These are phyloP conservation scores for Tulasnella sp. DNA, from an alignment of 768 basidiomycete genomes.

Conservation along the genomic window DNA sequence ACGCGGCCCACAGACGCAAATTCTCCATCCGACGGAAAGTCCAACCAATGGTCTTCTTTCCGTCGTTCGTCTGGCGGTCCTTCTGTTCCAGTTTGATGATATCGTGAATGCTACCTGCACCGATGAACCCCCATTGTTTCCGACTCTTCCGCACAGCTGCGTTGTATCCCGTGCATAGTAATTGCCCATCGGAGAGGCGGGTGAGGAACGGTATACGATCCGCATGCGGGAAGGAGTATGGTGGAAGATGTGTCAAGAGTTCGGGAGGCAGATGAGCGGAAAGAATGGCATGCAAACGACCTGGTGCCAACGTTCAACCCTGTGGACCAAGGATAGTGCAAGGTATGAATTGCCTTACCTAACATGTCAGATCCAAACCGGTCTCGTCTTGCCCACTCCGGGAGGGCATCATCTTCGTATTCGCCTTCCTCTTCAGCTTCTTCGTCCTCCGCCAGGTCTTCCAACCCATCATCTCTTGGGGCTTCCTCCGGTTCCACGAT, in stretches of 20 bases:
- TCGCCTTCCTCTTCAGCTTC: conserved; percentile 32
- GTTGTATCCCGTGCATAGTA: conserved; percentile 74
- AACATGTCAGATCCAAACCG: conserved; percentile 44
- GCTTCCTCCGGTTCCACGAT: background rate
- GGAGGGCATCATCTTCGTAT: conserved; percentile 59
- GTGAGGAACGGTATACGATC: conserved; percentile 31
- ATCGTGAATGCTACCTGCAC: conserved; percentile 63
- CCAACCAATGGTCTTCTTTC: conserved; percentile 46
- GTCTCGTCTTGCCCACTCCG: conserved; percentile 59
- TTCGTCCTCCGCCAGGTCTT: conserved; percentile 31
- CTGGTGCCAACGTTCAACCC: conserved; percentile 29
- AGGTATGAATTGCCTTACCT: conserved; percentile 32
- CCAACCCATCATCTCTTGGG: background rate
- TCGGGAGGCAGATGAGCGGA: conserved; percentile 44
- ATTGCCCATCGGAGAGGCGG: conserved; percentile 59
- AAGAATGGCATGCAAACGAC: conserved; percentile 52
- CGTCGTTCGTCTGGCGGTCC: conserved; percentile 24
- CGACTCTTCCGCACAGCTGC: conserved; percentile 63
- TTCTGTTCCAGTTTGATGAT: conserved; percentile 50
- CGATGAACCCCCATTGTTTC: conserved; percentile 83
- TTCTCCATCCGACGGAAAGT: conserved; percentile 83
- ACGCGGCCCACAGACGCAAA: conserved; percentile 75
- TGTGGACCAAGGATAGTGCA: background rate
- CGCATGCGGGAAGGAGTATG: background rate
- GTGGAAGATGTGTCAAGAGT: conserved; percentile 26